Evolutionary conservation across 129 eudicot species (phyloP).

Genomic region (Oenanthe sinensis): DNA sequence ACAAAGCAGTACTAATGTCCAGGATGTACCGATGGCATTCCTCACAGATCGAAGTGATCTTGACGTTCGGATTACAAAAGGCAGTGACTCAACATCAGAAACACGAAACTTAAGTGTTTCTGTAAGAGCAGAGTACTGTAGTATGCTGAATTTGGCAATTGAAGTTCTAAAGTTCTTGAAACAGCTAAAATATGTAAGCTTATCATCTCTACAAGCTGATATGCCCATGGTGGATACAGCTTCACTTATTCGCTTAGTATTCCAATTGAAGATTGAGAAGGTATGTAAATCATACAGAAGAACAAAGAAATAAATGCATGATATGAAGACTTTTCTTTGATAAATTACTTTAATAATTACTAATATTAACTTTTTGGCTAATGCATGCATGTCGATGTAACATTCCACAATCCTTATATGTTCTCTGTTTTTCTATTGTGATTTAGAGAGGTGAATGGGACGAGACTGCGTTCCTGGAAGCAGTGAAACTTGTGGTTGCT

Average conservation of each 20-base stretch:
- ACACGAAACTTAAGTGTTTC: conserved; percentile 32
- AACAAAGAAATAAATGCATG: no score
- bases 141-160: conserved; percentile 35
- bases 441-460: no score
- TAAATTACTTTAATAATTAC: no score
- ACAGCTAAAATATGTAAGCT: conserved; percentile 21
- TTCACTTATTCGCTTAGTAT: conserved; percentile 20
- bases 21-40: not conserved
- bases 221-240: conserved; percentile 22
- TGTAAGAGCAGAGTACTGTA: conserved; percentile 33
- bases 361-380: no score
- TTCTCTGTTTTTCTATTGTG: no score
- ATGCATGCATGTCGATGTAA: no score
- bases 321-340: no score
- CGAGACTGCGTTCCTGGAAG: no score
- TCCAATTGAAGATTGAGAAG: conserved; percentile 73
- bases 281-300: conserved; percentile 15
- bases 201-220: conserved; percentile 47
- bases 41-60: conserved; percentile 25
- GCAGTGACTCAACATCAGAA: conserved; percentile 36
- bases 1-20: not conserved
- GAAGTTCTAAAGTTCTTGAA: conserved; percentile 43
- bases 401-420: no score
- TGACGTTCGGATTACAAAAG: conserved; percentile 19
- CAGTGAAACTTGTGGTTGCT: no score